Percentiles rank a stretch among this genome's conserved stretches.
These are phyloP conservation scores for Talaromyces wortmannii DNA, from an alignment of 495 filamentous ascomycete genomes.

Conservation along the genomic window DNA sequence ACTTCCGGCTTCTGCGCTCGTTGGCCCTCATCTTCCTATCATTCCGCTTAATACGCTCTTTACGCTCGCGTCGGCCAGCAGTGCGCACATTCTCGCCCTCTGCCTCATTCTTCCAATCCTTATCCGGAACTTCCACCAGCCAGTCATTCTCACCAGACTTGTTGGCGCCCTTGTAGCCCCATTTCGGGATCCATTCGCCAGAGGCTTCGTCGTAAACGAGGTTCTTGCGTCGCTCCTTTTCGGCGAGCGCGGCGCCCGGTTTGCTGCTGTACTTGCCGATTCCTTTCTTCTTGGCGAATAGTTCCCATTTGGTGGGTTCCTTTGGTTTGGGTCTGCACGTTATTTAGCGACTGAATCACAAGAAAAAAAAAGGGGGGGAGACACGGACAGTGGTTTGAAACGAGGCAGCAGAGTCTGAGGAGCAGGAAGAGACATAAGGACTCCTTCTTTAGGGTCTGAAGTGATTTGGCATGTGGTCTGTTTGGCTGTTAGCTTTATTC, in stretches of 20 bases:
- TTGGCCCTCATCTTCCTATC: conserved; percentile 67
- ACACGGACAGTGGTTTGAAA: conserved; percentile 64
- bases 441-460: conserved; percentile 52
- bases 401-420: conserved; percentile 66
- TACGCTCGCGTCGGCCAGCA: conserved; percentile 55
- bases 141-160: conserved; percentile 72
- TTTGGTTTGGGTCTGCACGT: conserved; percentile 53
- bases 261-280: conserved; percentile 53
- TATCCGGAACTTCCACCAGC: conserved; percentile 85
- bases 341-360: background rate
- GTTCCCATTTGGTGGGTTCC: conserved; percentile 84
- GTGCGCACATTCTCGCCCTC: conserved; percentile 53
- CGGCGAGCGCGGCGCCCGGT: conserved; percentile 32
- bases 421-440: conserved; percentile 68
- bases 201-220: conserved; percentile 76
- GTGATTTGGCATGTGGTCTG: conserved; percentile 66
- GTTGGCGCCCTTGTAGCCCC: conserved; percentile 92
- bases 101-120: conserved; percentile 59
- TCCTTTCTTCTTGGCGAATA: conserved; percentile 92
- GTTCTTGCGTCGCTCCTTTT: conserved; percentile 68
- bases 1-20: conserved; percentile 46
- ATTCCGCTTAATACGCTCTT: conserved; percentile 58
- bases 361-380: background rate
- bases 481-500: background rate
- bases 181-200: conserved; percentile 84